Base-by-base conservation (phyloP, 2,329 filamentous ascomycete species). In the Colletotrichum tanaceti region DNA sequence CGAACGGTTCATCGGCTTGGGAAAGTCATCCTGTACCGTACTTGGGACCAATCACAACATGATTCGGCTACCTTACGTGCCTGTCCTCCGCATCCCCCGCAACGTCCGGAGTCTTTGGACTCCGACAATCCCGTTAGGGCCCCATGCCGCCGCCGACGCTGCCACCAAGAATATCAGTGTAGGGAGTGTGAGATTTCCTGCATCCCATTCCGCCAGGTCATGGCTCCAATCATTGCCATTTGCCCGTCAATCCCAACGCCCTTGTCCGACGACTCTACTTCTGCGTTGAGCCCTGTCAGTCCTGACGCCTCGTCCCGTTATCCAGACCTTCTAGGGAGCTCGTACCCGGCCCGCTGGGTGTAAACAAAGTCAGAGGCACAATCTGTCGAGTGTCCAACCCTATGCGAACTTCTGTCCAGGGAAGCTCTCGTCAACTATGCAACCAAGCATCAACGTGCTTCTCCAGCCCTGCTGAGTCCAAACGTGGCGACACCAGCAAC, bases 51-150 rank as follows among this genome's bases (percentile, higher is more conserved):
- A 65, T 65, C 62, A 68, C 16, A 46, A 14, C 18, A 39, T 44
- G 44, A 60, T 16, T 38, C 55, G 63, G 35, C 44, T 24, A 22
- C 24, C 16, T 16, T 57, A 13, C 58, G 55, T 65, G 20, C 55
- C 22, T 50, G 62, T 52, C 24, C 66, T 61, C 49, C 49, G 62
- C 65, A 68, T 58, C 43, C 50, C 49, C 62, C 62, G 55, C 44
- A 24, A 53, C 38, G 24, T 38, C 49, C 62, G 62, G 55, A 32
- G 43, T 57, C 44, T 50, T 46, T 32, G 18, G 35, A 46, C 49
- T 65, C 65, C 55, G 55, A 61, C 16, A 60, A 41, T 28, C 50
- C 55, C 65, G 62, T 57, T 39, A 41, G 43, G 43, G 55, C 43
- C 38, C 62, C 24, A 60, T 65, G n/a, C 10, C 38, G 53, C 55